Evolutionary conservation across 2,329 filamentous ascomycete genomes (phyloP).

Genomic region (Teratosphaeria nubilosa): DNA sequence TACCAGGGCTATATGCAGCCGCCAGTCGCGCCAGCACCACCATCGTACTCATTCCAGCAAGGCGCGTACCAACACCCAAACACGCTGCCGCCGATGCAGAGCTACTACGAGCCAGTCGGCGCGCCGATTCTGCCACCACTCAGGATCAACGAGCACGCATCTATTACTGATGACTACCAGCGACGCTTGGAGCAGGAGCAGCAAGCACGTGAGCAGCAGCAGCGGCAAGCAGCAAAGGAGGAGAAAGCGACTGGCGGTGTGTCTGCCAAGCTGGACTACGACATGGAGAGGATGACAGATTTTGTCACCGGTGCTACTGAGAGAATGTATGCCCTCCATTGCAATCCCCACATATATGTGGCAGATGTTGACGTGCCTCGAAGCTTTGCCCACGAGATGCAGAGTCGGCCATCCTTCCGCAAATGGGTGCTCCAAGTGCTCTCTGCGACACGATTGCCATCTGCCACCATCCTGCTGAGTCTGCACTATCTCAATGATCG

Average conservation of each 20-base stretch:
- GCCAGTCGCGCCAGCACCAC: slow-evolving; percentile 19
- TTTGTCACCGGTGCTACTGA: slow-evolving; percentile 86
- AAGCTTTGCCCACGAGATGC: slow-evolving; percentile 53
- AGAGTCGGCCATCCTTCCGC: slow-evolving; percentile 64
- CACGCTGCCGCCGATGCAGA: slow-evolving; percentile 25
- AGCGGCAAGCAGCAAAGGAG: slow-evolving; percentile 41
- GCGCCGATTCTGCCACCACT: slow-evolving; percentile 39
- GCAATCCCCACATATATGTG: slow-evolving; percentile 42
- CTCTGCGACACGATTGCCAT: slow-evolving; percentile 79
- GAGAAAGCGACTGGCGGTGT: slow-evolving; percentile 72
- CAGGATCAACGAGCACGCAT: slow-evolving; percentile 30
- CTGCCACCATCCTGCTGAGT: slow-evolving; percentile 80
- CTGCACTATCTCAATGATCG: slow-evolving; percentile 81
- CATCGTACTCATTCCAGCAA: slow-evolving; percentile 22
- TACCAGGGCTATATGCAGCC: slow-evolving; percentile 38
- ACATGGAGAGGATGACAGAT: slow-evolving; percentile 91
- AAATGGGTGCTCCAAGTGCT: slow-evolving; percentile 90
- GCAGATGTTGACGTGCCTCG: slow-evolving; percentile 53
- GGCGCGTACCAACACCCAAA: slow-evolving; percentile 18
- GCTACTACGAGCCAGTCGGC: slow-evolving; percentile 35
- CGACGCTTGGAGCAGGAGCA: slow-evolving; percentile 30
- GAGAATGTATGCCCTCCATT: slow-evolving; percentile 54
- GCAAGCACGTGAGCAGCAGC: slow-evolving; percentile 28
- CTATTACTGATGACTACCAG: slow-evolving; percentile 30
- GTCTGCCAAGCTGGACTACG: slow-evolving; percentile 88